Evolutionary conservation across 768 basidiomycete genomes (phyloP), one percentile per base, ranked within the genome.

Genomic region (Phanerochaete sordida): DNA sequence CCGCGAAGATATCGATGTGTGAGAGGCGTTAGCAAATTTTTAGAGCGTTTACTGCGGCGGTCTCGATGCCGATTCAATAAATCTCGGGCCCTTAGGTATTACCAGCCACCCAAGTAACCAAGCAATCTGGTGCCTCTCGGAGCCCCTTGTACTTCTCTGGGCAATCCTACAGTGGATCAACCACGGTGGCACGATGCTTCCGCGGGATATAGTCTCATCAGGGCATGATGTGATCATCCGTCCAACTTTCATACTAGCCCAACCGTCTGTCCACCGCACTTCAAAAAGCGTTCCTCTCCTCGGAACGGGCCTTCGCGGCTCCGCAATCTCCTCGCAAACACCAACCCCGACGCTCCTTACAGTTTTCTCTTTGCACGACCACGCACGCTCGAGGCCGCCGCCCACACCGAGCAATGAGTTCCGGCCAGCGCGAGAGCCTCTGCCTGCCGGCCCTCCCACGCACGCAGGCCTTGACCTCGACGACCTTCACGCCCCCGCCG

Each of bases 401-500:
- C 16, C 30, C 37, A 26, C 54, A 56, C 30, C 27, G 37, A 19
- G 21, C 19, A 7, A 24, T 45, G 55, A 24, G 16, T 15, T 28
- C 59, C 21, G 16, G 28, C 24, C 44, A 21, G 35, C 53, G 37
- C 53, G 35, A 37, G 15, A 28, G 26, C 33, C 60, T 61, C 37
- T 21, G 44, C n/a, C 60, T 65, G 2, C 64, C 62, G 13, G 51
- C 65, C 28, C 28, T 63, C 45, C 63, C 65, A 26, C 33, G 45
- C 12, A 62, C 61, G 2, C 74, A 75, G 59, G 68, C 64, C 30
- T 46, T 68, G 21, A 28, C 50, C 21, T 60, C 56, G 33, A 52
- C 33, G 27, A 72, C 74, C 4, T 77, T 77, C 59, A 35, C n/a
- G 3, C 58, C 66, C 19, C 75, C 76, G 3, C 70, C 72, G 3